Percentiles rank a stretch among this genome's conserved stretches.
Conservation (phyloP, 352 stramenopile genomes). For the Phytophthora multivora region DNA sequence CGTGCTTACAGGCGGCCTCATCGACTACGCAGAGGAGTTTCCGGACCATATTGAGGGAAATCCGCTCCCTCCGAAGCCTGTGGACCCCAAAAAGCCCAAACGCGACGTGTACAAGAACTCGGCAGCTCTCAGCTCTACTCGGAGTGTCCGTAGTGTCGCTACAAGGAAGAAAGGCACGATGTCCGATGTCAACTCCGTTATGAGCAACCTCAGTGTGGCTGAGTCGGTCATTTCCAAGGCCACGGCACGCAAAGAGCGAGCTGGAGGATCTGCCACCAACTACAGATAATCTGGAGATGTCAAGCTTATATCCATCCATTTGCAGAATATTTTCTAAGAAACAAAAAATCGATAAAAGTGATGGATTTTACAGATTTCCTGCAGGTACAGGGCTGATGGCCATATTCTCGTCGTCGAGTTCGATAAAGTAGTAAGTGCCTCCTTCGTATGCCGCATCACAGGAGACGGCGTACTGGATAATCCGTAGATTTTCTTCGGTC, state of each 20-base stretch:
- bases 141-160: conserved; percentile 61
- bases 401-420: no score
- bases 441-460: not conserved
- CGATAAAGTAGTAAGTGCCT: no score
- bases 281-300: conserved; percentile 41
- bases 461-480: conserved; percentile 1
- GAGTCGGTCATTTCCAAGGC: conserved; percentile 82
- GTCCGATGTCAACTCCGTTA: conserved; percentile 66
- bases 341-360: no score
- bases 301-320: no score
- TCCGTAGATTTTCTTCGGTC: not conserved
- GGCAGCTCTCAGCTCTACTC: conserved; percentile 42
- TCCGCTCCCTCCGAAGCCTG: conserved; percentile 54
- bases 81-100: conserved; percentile 50
- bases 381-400: no score
- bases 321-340: no score
- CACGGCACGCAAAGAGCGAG: conserved; percentile 62
- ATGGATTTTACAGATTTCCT: no score
- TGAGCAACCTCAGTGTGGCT: conserved; percentile 63
- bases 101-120: conserved; percentile 60
- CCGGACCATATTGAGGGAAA: conserved; percentile 73
- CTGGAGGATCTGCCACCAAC: conserved; percentile 33
- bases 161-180: conserved; percentile 51
- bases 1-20: conserved; percentile 68
- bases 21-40: conserved; percentile 68